Evolutionary conservation across 108 stramenopile genomes (phyloP).

Genomic region (Halocafeteria seosinensis): DNA sequence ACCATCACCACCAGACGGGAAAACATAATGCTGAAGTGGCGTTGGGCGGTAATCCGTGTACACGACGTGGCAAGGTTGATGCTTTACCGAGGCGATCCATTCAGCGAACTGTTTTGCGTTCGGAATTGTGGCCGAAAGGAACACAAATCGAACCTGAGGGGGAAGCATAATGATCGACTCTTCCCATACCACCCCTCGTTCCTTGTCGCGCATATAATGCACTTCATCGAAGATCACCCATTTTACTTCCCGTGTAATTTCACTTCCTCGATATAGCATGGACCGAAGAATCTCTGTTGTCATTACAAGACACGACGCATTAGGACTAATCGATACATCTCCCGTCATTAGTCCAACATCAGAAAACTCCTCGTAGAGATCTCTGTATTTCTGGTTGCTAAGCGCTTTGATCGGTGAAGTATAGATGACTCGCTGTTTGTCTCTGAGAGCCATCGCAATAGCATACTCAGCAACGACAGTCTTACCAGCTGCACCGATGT

Average conservation of each 20-base stretch:
- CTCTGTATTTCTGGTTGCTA: constrained; percentile 92
- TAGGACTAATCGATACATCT: constrained; percentile 91
- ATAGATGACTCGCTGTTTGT: constrained; percentile 82
- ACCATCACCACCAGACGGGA: constrained; percentile 75
- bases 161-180: constrained; percentile 88
- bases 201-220: constrained; percentile 97
- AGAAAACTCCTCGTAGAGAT: constrained; percentile 70
- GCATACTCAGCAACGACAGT: constrained; percentile 71
- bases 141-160: constrained; percentile 77
- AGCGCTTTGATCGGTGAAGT: constrained; percentile 98
- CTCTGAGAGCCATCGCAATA: constrained; percentile 76
- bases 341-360: constrained; percentile 97
- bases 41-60: constrained; percentile 96
- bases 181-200: constrained; percentile 79
- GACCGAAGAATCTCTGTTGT: constrained; percentile 91
- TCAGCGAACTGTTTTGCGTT: constrained; percentile 73
- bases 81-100: constrained; percentile 67
- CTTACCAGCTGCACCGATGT: constrained; percentile 56
- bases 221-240: constrained; percentile 95
- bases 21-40: constrained; percentile 93
- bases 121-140: constrained; percentile 91
- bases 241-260: constrained; percentile 87
- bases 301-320: constrained; percentile 85
- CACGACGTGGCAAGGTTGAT: constrained; percentile 96
- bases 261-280: constrained; percentile 96